Evolutionary conservation across 2,329 filamentous ascomycete species (phyloP), one percentile per base, ranked within the genome.

Genomic region (Nannizziopsis arthrosporioides): DNA sequence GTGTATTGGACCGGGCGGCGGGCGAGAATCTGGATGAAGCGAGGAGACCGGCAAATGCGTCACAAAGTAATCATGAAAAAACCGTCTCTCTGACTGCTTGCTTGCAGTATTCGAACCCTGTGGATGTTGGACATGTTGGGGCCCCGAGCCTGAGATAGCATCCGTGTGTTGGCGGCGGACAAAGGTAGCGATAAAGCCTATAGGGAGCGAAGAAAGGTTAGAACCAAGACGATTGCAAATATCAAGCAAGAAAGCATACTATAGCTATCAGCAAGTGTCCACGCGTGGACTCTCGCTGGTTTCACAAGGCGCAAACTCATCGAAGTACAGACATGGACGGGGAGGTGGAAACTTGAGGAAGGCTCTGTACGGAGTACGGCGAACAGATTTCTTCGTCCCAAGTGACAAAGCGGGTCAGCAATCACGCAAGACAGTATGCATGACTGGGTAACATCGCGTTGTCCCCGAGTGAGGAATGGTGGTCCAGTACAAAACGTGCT

Each of bases 21-120:
- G 69, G 48, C 80, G 75, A 32, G 85, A 84, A 66, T 96, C 90
- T 6, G 92, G 90, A 58, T 95, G 85, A 39, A 94, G 75, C 2
- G 89, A 95, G 11, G 88, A 93, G 14, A 88, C 94, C 3, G 92
- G 90, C 1, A 98, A 77, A 64, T 95, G 87, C 7, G 92, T 94
- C 51, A 96, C 86, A 66, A 98, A 98, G 72, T 98, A 96, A 58
- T 93, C 88, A 70, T 95, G 88, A 66, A 96, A 96, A 53, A 67
- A 65, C 42, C 77, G 75, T 45, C 68, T 70, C 11, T 36, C 39
- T 12, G 41, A 10, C 18, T 39, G 36, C n/a, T 39, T 42, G 41
- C 22, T 22, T 19, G 32, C 12, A 19, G 32, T 18, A 18, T 11
- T 14, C 1, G 32, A 10, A 22, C 9, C 9, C 22, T 34, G 41